Evolutionary conservation across 805 yeast species (phyloP).

Genomic region (Blastobotrys robertii): DNA sequence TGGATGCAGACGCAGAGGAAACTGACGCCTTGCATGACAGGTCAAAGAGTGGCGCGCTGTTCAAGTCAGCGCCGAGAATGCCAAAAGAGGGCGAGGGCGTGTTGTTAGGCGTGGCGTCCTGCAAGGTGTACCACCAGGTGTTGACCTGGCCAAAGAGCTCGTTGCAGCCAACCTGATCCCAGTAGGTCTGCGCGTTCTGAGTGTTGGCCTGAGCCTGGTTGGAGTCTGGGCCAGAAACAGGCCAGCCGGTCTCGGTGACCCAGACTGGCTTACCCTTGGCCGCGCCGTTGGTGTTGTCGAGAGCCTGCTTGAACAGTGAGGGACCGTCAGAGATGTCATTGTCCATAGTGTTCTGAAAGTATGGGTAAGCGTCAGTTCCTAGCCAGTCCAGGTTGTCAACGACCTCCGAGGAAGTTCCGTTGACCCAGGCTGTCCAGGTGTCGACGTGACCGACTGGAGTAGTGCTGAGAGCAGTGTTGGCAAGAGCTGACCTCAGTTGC

Average conservation of each 20-base stretch:
- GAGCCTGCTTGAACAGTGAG: constrained; percentile 76
- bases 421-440: constrained; percentile 80
- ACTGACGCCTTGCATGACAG: constrained; percentile 11
- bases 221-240: constrained; percentile 63
- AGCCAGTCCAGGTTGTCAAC: constrained; percentile 65
- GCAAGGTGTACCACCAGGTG: constrained; percentile 16
- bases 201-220: constrained; percentile 50
- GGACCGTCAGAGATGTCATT: constrained; percentile 83
- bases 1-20: constrained; percentile 3
- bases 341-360: constrained; percentile 78
- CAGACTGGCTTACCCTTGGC: constrained; percentile 69
- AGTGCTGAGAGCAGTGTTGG: constrained; percentile 55
- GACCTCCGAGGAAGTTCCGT: constrained; percentile 55
- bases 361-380: constrained; percentile 81
- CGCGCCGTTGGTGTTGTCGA: constrained; percentile 59
- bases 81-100: constrained; percentile 13
- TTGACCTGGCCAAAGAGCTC: constrained; percentile 25
- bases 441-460: constrained; percentile 78
- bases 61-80: constrained; percentile 9
- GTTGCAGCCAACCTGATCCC: constrained; percentile 66
- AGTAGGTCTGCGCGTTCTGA: constrained; percentile 57
- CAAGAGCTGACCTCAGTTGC: constrained; percentile 51
- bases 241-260: constrained; percentile 96
- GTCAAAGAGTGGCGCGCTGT: constrained; percentile 11
- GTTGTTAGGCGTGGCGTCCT: constrained; percentile 11